Evolutionary conservation across 345 rosid genomes (phyloP).

Genomic region (Populus pruinosa): DNA sequence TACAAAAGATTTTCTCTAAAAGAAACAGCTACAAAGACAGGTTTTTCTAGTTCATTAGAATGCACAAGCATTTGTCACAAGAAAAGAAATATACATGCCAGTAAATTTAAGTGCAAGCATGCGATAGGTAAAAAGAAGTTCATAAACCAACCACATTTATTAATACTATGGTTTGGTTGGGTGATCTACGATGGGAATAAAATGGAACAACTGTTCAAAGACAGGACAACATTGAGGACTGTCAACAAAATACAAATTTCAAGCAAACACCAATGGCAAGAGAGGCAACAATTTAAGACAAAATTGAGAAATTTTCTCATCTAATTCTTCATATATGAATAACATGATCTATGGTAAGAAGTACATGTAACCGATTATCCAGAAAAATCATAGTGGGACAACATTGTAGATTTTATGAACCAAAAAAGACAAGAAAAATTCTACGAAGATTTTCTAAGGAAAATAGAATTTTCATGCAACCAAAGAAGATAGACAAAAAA

Average conservation of each 20-base stretch:
- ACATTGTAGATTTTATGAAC: neutral
- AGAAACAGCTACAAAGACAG: too few species aligned
- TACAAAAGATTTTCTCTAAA: too few species aligned
- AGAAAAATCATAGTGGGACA: neutral
- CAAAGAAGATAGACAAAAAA: neutral
- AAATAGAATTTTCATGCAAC: neutral
- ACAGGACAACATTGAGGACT: neutral
- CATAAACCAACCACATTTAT: neutral
- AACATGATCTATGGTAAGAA: neutral
- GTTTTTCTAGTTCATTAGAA: too few species aligned
- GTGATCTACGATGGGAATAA: neutral
- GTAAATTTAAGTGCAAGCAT: neutral
- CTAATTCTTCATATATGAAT: neutral
- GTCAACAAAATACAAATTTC: neutral
- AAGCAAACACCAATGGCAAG: neutral
- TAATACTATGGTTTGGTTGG: neutral
- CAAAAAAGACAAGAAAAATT: neutral
- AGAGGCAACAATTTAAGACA: neutral
- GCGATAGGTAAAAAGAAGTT: neutral
- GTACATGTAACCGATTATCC: neutral
- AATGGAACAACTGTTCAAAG: neutral
- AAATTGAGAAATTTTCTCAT: neutral
- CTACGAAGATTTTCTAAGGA: neutral
- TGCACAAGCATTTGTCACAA: neutral
- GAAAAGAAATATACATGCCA: neutral